Percentiles rank a stretch among this genome's conserved stretches.
Evolutionary conservation across 768 basidiomycete species (phyloP).

Genomic region (Collybia sp.): DNA sequence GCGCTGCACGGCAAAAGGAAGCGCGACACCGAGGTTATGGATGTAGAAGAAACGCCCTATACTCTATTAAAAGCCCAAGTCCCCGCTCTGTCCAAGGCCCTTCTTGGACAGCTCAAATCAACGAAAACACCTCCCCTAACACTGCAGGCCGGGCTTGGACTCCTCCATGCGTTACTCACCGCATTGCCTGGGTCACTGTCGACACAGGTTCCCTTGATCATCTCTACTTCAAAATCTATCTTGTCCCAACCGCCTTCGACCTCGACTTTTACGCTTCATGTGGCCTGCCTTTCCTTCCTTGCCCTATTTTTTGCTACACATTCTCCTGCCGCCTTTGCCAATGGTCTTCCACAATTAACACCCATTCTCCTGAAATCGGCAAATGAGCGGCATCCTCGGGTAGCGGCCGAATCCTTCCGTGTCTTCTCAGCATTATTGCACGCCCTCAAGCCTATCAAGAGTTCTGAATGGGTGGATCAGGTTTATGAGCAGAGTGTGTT

Average conservation of each 20-base stretch:
- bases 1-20: slow-evolving; percentile 68
- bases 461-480: slow-evolving; percentile 60
- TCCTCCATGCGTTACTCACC: slow-evolving; percentile 69
- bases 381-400: slow-evolving; percentile 81
- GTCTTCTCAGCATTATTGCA: slow-evolving; percentile 81
- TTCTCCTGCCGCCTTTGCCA: slow-evolving; percentile 50
- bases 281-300: slow-evolving; percentile 83
- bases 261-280: slow-evolving; percentile 76
- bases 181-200: slow-evolving; percentile 85
- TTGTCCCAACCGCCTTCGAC: slow-evolving; percentile 67
- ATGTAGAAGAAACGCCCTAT: slow-evolving; percentile 73
- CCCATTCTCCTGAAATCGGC: slow-evolving; percentile 73
- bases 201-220: slow-evolving; percentile 57
- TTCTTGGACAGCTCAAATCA: slow-evolving; percentile 82
- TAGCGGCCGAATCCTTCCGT: slow-evolving; percentile 84
- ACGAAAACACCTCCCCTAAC: slow-evolving; percentile 73
- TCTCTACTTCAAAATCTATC: slow-evolving; percentile 58
- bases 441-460: slow-evolving; percentile 65
- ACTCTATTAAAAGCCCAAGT: slow-evolving; percentile 71
- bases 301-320: slow-evolving; percentile 76
- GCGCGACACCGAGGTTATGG: slow-evolving; percentile 66
- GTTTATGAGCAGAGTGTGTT: slow-evolving; percentile 73
- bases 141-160: slow-evolving; percentile 80
- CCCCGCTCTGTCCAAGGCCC: slow-evolving; percentile 70
- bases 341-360: slow-evolving; percentile 62